Percentiles rank a stretch among this genome's conserved stretches.
These are phyloP conservation scores for Strobilomyces dryophilus DNA, from an alignment of 768 basidiomycete species.

Conservation along the genomic window DNA sequence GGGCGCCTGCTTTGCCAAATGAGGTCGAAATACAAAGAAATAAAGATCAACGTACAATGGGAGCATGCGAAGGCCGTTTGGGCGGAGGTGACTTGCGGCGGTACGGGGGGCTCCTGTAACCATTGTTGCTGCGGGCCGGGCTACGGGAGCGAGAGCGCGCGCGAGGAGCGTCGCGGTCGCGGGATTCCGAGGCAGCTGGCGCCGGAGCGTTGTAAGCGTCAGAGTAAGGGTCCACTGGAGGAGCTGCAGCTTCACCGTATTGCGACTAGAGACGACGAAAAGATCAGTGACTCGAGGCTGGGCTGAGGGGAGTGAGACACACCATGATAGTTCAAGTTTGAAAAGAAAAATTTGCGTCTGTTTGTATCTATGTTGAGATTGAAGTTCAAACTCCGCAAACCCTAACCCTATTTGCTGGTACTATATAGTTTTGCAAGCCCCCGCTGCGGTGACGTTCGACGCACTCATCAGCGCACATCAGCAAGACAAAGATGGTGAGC, in stretches of 20 bases:
- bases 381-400: slow-evolving; percentile 26
- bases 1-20: slow-evolving; percentile 64
- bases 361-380: slow-evolving; percentile 37
- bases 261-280: slow-evolving; percentile 29
- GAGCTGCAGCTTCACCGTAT: slow-evolving; percentile 61
- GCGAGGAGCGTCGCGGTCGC: slow-evolving; percentile 55
- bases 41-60: slow-evolving; percentile 50
- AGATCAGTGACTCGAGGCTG: neutral
- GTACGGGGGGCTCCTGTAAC: slow-evolving; percentile 53
- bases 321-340: slow-evolving; percentile 69
- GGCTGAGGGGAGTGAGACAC: slow-evolving; percentile 17
- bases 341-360: slow-evolving; percentile 39
- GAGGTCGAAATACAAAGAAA: slow-evolving; percentile 23
- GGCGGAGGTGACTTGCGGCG: slow-evolving; percentile 60
- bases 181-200: slow-evolving; percentile 39
- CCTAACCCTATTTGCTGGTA: slow-evolving; percentile 36
- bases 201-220: slow-evolving; percentile 75
- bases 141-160: slow-evolving; percentile 77
- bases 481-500: slow-evolving; percentile 82
- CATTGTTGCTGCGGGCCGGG: slow-evolving; percentile 50
- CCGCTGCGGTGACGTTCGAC: slow-evolving; percentile 33
- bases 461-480: slow-evolving; percentile 47
- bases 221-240: slow-evolving; percentile 74
- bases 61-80: slow-evolving; percentile 65
- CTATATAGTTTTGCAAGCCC: slow-evolving; percentile 73